Evolutionary conservation across 352 stramenopile genomes (phyloP), one percentile per base, ranked within the genome.

Genomic region (Phytophthora palmivora): DNA sequence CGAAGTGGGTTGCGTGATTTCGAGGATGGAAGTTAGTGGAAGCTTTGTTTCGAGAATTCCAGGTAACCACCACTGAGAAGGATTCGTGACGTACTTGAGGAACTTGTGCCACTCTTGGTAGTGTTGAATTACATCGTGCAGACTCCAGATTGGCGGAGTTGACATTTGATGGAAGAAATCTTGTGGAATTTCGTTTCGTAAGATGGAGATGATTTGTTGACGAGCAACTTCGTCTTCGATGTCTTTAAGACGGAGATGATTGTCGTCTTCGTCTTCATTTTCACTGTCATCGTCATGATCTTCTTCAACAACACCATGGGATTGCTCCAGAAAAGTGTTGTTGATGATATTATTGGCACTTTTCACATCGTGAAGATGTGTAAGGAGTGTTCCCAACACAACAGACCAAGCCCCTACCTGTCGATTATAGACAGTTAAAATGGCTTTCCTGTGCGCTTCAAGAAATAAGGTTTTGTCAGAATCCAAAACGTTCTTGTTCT

Each of bases 41-140:
- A 75, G 9, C 2, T 37, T 15, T 2, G 26, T 34, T 2, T 48
- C 46, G 7, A 68, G 45, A 7, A 75, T 12, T 1, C 50, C 67
- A 32, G 67, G 62, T 4, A 75, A 30, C 55, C 56, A 72, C 54
- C 51, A 63, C 9, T 34, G 33, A 53, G 11, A 19, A 11, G 37
- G 32, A 18, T 26, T 48, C 38, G 11, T 21, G 45, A 9, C 28
- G 15, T 38, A n/a, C 7, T 14, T 46, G 30, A 67, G 15, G 18
- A 54, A 69, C 2, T 39, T 6, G 42, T 59, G 21, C 67, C 55
- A 72, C 28, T 71, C 61, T 15, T 52, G 51, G 22, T 60, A 72
- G 46, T 72, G 67, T 19, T 69, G 67, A 3, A 75, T 14, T 10
- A 67, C 16, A 12, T 75, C 61, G 32, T 75, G 61, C 15, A 75